Evolutionary conservation across 441 rosid genomes (phyloP).

Genomic region (Erodium texanum): DNA sequence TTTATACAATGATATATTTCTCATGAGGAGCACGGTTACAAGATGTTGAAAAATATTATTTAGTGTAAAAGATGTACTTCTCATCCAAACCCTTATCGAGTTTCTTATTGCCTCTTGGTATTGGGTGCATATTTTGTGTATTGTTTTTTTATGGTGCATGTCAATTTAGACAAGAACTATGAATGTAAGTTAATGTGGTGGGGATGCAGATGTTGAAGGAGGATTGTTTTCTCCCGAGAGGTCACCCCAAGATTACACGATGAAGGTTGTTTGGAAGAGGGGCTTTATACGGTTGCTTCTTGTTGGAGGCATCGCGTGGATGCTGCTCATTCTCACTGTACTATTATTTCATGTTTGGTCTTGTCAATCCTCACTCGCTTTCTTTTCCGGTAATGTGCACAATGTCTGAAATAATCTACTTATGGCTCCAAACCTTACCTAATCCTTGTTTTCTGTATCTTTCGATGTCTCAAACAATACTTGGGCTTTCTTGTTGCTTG

Average conservation of each 20-base stretch:
- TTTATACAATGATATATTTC: background rate
- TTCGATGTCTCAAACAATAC: slow-evolving; percentile 3
- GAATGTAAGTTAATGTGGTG: slow-evolving; percentile 5
- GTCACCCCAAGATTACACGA: slow-evolving; percentile 36
- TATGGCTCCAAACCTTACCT: too few relatives aligned
- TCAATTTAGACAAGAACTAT: background rate
- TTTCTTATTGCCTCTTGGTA: background rate
- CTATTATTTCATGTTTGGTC: slow-evolving; percentile 78
- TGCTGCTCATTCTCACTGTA: slow-evolving; percentile 67
- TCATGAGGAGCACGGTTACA: background rate
- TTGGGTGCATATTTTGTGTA: background rate
- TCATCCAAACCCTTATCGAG: background rate
- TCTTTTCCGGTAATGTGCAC: slow-evolving; percentile 57
- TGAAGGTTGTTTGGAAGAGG: slow-evolving; percentile 52
- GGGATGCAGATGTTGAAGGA: slow-evolving; percentile 39
- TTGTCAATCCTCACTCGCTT: slow-evolving; percentile 61
- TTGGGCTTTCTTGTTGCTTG: slow-evolving; percentile 21
- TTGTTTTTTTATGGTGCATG: background rate
- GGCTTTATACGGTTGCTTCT: slow-evolving; percentile 74
- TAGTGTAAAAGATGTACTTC: background rate
- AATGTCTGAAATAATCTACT: background rate
- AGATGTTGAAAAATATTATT: background rate
- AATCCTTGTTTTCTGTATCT: background rate
- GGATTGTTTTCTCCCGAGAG: slow-evolving; percentile 40
- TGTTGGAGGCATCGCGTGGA: slow-evolving; percentile 77